Percentiles rank a stretch among this genome's conserved stretches.
Evolutionary conservation across 176 grass and related monocot genomes (phyloP).

Genomic region (Cocos nucifera): DNA sequence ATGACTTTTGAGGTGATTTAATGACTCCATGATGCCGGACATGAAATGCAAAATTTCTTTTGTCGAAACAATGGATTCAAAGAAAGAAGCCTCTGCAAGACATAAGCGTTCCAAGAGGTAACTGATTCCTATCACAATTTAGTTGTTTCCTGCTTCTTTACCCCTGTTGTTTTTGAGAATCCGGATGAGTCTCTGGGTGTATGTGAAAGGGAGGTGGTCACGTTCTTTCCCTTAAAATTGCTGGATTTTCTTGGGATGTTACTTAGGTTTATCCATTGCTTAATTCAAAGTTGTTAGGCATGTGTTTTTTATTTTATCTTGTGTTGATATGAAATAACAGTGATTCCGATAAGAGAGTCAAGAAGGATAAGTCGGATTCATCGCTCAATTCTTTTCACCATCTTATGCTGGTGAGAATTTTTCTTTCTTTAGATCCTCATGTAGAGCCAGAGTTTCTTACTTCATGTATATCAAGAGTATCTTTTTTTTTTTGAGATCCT

Average conservation of each 20-base stretch:
- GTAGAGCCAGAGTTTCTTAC: too few species aligned
- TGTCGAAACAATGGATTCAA: not conserved
- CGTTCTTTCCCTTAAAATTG: too few species aligned
- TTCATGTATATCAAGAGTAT: too few species aligned
- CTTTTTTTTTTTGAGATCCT: too few species aligned
- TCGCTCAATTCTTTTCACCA: conserved; percentile 30
- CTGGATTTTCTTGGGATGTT: too few species aligned
- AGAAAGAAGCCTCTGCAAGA: not conserved
- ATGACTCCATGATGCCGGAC: not conserved
- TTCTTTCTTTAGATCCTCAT: not conserved
- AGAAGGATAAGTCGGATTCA: conserved; percentile 28
- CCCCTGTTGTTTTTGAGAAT: not conserved
- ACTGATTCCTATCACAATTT: not conserved
- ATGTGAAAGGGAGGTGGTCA: not conserved
- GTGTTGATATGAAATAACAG: not conserved
- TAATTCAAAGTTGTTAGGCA: not conserved
- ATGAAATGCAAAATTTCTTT: not conserved
- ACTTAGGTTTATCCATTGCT: conserved; percentile 14
- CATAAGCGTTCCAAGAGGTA: conserved; percentile 19
- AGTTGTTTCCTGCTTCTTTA: not conserved
- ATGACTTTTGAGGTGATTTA: not conserved
- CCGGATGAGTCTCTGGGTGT: not conserved
- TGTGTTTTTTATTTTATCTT: not conserved
- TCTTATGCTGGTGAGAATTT: conserved; percentile 26
- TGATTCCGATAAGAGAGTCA: conserved; percentile 25